Evolutionary conservation across 1,284 basidiomycete species (phyloP).

Genomic region (Omphalotus olearius): DNA sequence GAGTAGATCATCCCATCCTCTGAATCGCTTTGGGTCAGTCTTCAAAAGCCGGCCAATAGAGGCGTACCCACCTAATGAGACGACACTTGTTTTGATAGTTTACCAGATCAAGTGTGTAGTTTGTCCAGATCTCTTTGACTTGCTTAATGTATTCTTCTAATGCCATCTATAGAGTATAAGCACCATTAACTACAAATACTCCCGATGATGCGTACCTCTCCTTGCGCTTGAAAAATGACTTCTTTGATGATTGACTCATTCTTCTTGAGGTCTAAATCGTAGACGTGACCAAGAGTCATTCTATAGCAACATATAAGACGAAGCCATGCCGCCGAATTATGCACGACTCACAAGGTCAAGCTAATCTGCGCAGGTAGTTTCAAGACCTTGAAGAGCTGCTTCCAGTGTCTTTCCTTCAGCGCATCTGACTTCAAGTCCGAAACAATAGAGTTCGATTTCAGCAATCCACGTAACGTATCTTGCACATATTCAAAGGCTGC

Average conservation of each 20-base stretch:
- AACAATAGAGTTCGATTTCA: constrained; percentile 89
- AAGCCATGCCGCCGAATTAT: not conserved
- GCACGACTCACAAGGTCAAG: constrained; percentile 55
- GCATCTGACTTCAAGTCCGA: constrained; percentile 97
- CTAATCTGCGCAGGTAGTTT: constrained; percentile 63
- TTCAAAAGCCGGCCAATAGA: constrained; percentile 5
- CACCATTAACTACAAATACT: not conserved
- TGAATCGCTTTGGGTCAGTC: constrained; percentile 25
- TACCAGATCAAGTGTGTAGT: constrained; percentile 92
- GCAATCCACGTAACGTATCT: constrained; percentile 78
- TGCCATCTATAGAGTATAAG: constrained; percentile 61
- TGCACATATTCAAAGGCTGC: constrained; percentile 98
- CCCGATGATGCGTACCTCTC: constrained; percentile 59
- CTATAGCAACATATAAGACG: constrained; percentile 33
- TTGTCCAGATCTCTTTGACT: constrained; percentile 96
- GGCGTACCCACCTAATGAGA: constrained; percentile 69
- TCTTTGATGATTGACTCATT: constrained; percentile 93
- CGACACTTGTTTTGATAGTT: constrained; percentile 99
- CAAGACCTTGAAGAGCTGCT: constrained; percentile 93
- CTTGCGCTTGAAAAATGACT: constrained; percentile 95
- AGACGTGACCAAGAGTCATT: constrained; percentile 95
- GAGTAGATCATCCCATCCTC: constrained; percentile 98
- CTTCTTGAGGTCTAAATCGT: constrained; percentile 93
- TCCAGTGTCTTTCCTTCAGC: constrained; percentile 97
- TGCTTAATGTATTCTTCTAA: constrained; percentile 92